phyloP scores from a whole-genome alignment of 2,329 filamentous ascomycete genomes.

The Alternaria infectoria region DNA sequence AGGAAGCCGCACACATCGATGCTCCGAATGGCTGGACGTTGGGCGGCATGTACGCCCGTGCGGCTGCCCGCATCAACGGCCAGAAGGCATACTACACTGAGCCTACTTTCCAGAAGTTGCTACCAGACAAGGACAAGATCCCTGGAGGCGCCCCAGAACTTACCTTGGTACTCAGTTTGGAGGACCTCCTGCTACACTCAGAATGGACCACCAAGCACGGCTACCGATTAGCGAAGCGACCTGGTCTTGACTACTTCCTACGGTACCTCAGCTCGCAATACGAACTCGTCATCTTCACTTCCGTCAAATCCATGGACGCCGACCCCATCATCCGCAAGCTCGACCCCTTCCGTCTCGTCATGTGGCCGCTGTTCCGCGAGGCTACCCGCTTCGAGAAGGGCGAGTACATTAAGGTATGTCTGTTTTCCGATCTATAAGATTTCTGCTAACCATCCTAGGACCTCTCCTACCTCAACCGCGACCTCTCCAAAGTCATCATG shows the following conservation, averaged over 20 bases:
- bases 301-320: slow-evolving; percentile 79
- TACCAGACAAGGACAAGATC: slow-evolving; percentile 72
- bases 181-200: slow-evolving; percentile 92
- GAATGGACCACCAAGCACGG: slow-evolving; percentile 94
- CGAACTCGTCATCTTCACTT: slow-evolving; percentile 95
- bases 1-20: slow-evolving; percentile 71
- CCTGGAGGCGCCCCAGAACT: slow-evolving; percentile 76
- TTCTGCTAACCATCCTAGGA: slow-evolving; percentile 63
- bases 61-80: slow-evolving; percentile 74
- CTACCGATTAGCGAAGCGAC: slow-evolving; percentile 93
- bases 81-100: slow-evolving; percentile 93
- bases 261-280: slow-evolving; percentile 98
- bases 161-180: slow-evolving; percentile 88
- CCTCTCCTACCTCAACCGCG: slow-evolving; percentile 95
- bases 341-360: slow-evolving; percentile 92
- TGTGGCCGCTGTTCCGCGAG: slow-evolving; percentile 93
- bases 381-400: slow-evolving; percentile 97
- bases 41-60: slow-evolving; percentile 79
- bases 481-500: slow-evolving; percentile 92
- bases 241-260: slow-evolving; percentile 95
- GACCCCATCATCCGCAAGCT: slow-evolving; percentile 91
- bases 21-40: slow-evolving; percentile 81
- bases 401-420: slow-evolving; percentile 87
- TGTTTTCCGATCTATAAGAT: neutral
- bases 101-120: slow-evolving; percentile 89